These are phyloP conservation scores for Suillus weaverae DNA, from an alignment of 768 basidiomycete species.

Conservation along the genomic window DNA sequence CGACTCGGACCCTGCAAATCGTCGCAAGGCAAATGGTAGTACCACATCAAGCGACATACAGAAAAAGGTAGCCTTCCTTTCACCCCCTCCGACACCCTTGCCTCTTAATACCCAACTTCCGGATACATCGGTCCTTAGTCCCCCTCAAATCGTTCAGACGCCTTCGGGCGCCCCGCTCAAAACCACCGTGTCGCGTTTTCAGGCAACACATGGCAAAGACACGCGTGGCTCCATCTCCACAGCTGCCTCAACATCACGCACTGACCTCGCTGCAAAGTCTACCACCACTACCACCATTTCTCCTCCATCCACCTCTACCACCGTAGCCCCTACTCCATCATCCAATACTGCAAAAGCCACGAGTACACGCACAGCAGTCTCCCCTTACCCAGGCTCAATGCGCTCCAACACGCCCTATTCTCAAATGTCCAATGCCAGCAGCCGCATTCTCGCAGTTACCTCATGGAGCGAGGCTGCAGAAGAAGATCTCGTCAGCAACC, in stretches of 20 bases:
- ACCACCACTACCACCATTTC: constrained; percentile 50
- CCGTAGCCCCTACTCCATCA: constrained; percentile 58
- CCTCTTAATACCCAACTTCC: constrained; percentile 47
- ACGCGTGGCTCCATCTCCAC: constrained; percentile 63
- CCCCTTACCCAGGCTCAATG: constrained; percentile 69
- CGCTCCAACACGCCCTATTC: constrained; percentile 84
- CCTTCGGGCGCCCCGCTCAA: constrained; percentile 43
- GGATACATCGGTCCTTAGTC: constrained; percentile 40
- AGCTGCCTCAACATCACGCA: constrained; percentile 60
- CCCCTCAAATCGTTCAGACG: constrained; percentile 25
- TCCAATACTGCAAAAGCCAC: constrained; percentile 53
- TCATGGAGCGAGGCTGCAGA: constrained; percentile 96
- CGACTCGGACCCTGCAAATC: constrained; percentile 29
- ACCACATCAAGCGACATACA: constrained; percentile 47
- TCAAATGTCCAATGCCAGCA: constrained; percentile 69
- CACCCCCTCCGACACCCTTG: constrained; percentile 71
- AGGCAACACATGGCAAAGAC: constrained; percentile 70
- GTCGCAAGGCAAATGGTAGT: constrained; percentile 41
- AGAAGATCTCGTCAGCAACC: constrained; percentile 88
- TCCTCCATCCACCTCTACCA: constrained; percentile 54
- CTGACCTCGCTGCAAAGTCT: constrained; percentile 52
- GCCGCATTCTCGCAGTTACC: constrained; percentile 70
- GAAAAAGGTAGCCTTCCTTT: constrained; percentile 89
- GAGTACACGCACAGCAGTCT: constrained; percentile 61
- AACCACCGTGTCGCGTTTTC: constrained; percentile 76